Percentiles rank a stretch among this genome's conserved stretches.
Evolutionary conservation across 805 yeast species (phyloP).

Genomic region (Starmerella sirachaensis): DNA sequence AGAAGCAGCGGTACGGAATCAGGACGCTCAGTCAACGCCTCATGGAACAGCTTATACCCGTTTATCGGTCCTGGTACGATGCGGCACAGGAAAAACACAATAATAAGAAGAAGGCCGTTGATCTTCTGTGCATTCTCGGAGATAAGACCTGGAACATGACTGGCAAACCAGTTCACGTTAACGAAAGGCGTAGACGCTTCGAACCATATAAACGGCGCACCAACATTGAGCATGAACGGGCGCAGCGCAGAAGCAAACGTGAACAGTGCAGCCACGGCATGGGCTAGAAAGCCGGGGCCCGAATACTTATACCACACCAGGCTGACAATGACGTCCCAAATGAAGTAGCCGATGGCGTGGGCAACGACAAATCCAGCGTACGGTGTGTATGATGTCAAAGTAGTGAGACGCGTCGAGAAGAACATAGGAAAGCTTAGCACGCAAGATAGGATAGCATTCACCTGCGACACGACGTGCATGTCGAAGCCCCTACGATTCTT

Average conservation of each 20-base stretch:
- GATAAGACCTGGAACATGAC: conserved; percentile 61
- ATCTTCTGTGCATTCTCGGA: conserved; percentile 41
- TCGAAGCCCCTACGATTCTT: conserved; percentile 64
- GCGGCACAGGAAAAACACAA: conserved; percentile 64
- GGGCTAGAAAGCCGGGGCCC: conserved; percentile 72
- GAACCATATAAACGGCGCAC: conserved; percentile 70
- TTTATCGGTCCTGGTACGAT: conserved; percentile 81
- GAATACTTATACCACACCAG: conserved; percentile 48
- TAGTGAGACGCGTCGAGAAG: conserved; percentile 43
- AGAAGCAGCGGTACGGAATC: conserved; percentile 36
- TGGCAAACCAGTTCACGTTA: conserved; percentile 82
- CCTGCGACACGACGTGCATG: conserved; percentile 78
- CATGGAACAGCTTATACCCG: conserved; percentile 34
- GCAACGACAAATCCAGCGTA: conserved; percentile 64
- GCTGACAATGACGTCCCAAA: conserved; percentile 81
- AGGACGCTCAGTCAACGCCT: conserved; percentile 22
- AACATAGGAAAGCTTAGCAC: conserved; percentile 51
- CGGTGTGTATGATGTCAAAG: conserved; percentile 60
- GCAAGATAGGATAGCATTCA: conserved; percentile 64
- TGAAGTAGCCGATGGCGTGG: conserved; percentile 69
- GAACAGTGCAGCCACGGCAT: conserved; percentile 68
- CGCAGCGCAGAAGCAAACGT: conserved; percentile 53
- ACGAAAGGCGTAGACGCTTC: conserved; percentile 93
- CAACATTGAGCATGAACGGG: conserved; percentile 72
- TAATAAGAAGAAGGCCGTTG: conserved; percentile 62